Evolutionary conservation across 139 green algal genomes (phyloP).

Genomic region (Limnomonas spitsbergensis): DNA sequence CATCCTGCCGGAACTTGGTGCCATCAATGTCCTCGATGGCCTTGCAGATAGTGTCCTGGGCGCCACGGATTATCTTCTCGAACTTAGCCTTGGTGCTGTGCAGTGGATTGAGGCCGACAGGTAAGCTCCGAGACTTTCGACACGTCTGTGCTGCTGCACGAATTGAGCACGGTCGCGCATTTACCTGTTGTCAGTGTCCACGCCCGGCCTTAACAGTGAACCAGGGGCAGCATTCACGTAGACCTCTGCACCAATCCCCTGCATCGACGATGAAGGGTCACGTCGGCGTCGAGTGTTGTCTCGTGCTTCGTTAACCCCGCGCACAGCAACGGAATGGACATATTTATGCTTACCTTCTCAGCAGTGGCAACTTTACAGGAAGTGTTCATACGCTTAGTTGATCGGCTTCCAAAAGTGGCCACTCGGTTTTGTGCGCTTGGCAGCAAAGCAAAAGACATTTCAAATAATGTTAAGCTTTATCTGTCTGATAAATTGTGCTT

Average conservation of each 20-base stretch:
- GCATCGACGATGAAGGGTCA: background rate
- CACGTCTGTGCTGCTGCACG: background rate
- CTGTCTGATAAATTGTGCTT: too few relatives aligned
- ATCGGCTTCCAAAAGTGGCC: too few relatives aligned
- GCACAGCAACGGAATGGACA: background rate
- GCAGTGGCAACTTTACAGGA: background rate
- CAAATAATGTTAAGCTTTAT: too few relatives aligned
- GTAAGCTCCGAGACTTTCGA: background rate
- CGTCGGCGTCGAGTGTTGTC: too few relatives aligned
- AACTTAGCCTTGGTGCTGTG: slow-evolving; percentile 76
- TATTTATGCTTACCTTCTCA: background rate
- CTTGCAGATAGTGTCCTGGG: slow-evolving; percentile 87
- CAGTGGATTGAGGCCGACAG: background rate
- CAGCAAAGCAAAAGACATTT: too few relatives aligned
- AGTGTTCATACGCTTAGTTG: too few relatives aligned
- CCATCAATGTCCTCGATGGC: slow-evolving; percentile 91
- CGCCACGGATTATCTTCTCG: slow-evolving; percentile 78
- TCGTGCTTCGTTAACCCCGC: background rate
- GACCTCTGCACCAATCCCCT: slow-evolving; percentile 35
- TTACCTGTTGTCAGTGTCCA: slow-evolving; percentile 64
- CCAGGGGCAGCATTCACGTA: slow-evolving; percentile 38
- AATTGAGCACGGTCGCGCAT: too few relatives aligned
- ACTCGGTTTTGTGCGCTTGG: too few relatives aligned
- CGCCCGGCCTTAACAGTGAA: slow-evolving; percentile 55
- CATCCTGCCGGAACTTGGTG: slow-evolving; percentile 87